Base-by-base conservation (phyloP, 2,329 filamentous ascomycete species). In the Tolypocladium guangdongense region DNA sequence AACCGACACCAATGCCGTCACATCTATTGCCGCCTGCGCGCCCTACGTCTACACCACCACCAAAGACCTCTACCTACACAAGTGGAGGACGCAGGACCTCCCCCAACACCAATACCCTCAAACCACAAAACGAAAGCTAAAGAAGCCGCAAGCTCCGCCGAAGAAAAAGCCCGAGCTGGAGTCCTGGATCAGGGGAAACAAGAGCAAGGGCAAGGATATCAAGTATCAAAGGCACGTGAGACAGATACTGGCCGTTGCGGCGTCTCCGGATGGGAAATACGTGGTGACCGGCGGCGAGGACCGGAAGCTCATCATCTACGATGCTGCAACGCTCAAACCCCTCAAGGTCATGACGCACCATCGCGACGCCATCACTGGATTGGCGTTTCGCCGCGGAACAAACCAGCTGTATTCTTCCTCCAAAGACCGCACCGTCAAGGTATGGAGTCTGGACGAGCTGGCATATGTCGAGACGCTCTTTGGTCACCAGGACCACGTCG, bases 401-500 rank as follows among this genome's bases (percentile, higher is more conserved):
- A 95, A 96, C 64, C 91, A 96, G 70, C 74, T 99, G 22, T 99
- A 95, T 73, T 95, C 90, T 4, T 86, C 87, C 54, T 93, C 89
- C 52, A 88, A 86, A 63, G 93, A 99, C 70, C 83, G 93, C 43
- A 96, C 92, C 3, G 86, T 99, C 66, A 97, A 97, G 70, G 87
- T 95, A 35, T 99, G 92, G 90, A 92, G 87, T 60, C 75, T 96
- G 45, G 87, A 96, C 61, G 90, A 95, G 67, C 78, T 96, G 57
- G 90, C 92, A 47, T 99, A 97, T 64, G 82, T 96, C 33, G 93
- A 99, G 70, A 97, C 92, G 0, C 77, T 99, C 0, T 97, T 96
- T 65, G 93, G 93, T 46, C 93, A 99, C 71, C 92, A 96, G 66
- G 92, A 97, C 66, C 80, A 88, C 58, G 87, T 97, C 6, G 78